Evolutionary conservation across 1,284 basidiomycete genomes (phyloP), one percentile per base, ranked within the genome.

Genomic region (Cystobasidium slooffiae): DNA sequence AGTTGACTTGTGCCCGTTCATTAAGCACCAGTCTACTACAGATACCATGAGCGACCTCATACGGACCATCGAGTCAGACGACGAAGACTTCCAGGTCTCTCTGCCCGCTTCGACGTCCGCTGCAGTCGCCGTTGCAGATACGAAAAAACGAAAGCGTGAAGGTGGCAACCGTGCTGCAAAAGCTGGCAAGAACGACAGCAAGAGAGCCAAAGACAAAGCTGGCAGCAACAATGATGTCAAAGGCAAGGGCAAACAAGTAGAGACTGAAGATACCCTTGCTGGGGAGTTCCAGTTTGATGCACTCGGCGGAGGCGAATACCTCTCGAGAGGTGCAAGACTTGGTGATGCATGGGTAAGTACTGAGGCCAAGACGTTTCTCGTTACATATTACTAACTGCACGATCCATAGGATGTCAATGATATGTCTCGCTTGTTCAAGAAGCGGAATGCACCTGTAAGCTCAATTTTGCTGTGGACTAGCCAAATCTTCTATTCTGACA

Each of bases 21-120:
- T 53, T 53, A 47, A 20, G 16, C 20, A 31, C 64, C 16, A 53
- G 5, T 16, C 20, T 16, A 31, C 24, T 31, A 41, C 18, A 5
- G 10, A 16, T 18, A 61, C 3, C 44, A 80, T 78, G 69, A 78
- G 82, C n/a, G 90, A 91, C 81, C 91, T 90, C 83, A 85, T 92
- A 61, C 88, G 90, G 87, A 93, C 92, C 0, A 86, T 93, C 73
- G 90, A 91, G 78, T 92, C 91, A 43, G 91, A 92, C 78, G 84
- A 84, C 31, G 91, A 93, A 80, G 86, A 70, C 65, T n/a, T 70
- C 74, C 10, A 74, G 70, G 44, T 76, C 68, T 58, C 76, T 74
- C 64, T 73, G 66, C 61, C 76, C 66, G 79, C 78, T 55, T 22
- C 74, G 75, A 80, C 53, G 46, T 43, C 72, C 9, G 12, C 37